phyloP scores from a whole-genome alignment of 495 filamentous ascomycete genomes.

The Penicillium bovifimosum region DNA sequence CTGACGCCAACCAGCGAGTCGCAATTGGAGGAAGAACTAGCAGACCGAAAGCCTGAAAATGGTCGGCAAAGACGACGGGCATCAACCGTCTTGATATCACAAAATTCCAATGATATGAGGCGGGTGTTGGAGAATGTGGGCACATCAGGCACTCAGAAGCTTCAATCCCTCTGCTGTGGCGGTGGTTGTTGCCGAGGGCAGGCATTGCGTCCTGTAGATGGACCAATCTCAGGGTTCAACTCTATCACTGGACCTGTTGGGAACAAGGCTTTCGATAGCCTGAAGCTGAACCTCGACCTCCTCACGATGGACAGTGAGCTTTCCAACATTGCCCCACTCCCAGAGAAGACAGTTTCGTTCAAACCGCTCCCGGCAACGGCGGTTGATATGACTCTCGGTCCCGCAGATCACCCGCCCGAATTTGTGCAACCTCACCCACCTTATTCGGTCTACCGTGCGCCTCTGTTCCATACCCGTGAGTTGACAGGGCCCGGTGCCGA shows the following conservation, averaged over 20 bases:
- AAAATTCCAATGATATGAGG: conserved; percentile 68
- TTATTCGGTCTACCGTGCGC: conserved; percentile 82
- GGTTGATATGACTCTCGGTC: conserved; percentile 31
- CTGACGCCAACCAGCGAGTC: conserved; percentile 46
- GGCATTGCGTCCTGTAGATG: conserved; percentile 41
- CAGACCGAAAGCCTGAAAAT: conserved; percentile 26
- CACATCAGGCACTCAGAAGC: conserved; percentile 44
- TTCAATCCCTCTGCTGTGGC: conserved; percentile 73
- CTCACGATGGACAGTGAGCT: conserved; percentile 65
- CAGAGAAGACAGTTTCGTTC: conserved; percentile 67
- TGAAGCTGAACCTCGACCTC: conserved; percentile 69
- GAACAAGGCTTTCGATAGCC: conserved; percentile 76
- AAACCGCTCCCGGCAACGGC: conserved; percentile 40
- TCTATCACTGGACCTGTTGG: conserved; percentile 57
- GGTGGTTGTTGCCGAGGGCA: conserved; percentile 83
- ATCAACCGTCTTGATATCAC: conserved; percentile 73
- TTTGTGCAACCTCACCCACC: conserved; percentile 96
- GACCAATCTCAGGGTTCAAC: conserved; percentile 49
- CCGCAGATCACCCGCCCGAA: conserved; percentile 61
- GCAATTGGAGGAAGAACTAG: conserved; percentile 41
- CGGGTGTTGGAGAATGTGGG: conserved; percentile 51
- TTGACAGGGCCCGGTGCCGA: conserved; percentile 86
- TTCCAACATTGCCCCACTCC: conserved; percentile 62
- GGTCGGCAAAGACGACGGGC: conserved; percentile 61
- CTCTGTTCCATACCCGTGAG: conserved; percentile 74